Conservation (phyloP, 305 asterid species). For the Withania somnifera region DNA sequence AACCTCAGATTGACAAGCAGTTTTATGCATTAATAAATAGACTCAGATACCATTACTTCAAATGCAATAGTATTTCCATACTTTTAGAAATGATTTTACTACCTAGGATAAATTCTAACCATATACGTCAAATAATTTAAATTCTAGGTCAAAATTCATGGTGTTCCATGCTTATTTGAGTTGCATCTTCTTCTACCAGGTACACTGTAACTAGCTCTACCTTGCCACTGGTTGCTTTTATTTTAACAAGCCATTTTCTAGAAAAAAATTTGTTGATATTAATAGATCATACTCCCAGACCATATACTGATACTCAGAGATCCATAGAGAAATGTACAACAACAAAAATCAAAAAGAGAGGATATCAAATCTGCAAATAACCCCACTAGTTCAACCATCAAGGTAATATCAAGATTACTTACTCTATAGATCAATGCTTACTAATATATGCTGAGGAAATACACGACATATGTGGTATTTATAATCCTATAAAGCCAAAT, state of each 20-base stretch:
- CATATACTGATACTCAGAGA: constrained; percentile 1
- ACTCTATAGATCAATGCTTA: neutral
- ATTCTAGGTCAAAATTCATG: no score
- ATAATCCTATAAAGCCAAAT: neutral
- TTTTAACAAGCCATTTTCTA: constrained; percentile 88
- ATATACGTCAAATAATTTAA: no score
- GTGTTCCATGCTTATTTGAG: constrained; percentile 35
- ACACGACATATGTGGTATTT: neutral
- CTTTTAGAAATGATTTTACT: no score
- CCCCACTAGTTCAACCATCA: neutral
- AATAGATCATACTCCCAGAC: constrained; percentile 71
- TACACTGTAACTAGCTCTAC: constrained; percentile 26
- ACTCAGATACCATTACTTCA: no score
- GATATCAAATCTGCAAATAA: neutral
- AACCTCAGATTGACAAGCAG: no score
- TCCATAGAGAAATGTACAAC: neutral
- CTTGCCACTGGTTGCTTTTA: constrained; percentile 48
- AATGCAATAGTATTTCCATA: no score
- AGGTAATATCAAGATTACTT: neutral
- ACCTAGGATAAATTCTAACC: no score
- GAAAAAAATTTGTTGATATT: constrained; percentile 84
- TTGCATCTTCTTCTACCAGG: constrained; percentile 48
- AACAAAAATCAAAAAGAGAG: neutral
- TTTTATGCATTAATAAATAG: no score
- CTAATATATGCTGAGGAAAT: neutral